Conservation (phyloP, 345 rosid genomes). For the Euphorbia pulcherrima region DNA sequence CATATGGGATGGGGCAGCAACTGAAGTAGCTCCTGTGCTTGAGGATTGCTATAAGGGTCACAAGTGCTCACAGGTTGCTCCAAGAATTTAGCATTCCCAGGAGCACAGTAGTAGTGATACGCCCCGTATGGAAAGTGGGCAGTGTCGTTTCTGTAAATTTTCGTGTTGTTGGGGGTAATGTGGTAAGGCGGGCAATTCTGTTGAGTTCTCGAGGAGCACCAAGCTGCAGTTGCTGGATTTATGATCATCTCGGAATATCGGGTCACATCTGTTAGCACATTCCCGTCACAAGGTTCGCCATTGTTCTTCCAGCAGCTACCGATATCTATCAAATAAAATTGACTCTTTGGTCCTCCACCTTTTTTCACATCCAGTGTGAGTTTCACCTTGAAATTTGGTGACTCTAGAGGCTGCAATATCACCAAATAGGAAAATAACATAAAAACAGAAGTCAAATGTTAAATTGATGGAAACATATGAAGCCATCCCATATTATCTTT, state of each 20-base stretch:
- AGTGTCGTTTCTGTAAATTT: conserved; percentile 27
- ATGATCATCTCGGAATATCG: conserved; percentile 35
- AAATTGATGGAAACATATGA: not conserved
- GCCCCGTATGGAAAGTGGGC: conserved; percentile 31
- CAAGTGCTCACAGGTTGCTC: conserved; percentile 28
- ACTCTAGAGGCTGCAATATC: conserved; percentile 49
- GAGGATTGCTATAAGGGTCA: conserved; percentile 37
- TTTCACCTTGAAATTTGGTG: conserved; percentile 32
- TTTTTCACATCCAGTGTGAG: conserved; percentile 29
- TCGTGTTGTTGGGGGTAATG: conserved; percentile 28
- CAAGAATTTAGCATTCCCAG: conserved; percentile 26
- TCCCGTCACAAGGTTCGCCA: conserved; percentile 29
- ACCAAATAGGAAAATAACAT: not conserved
- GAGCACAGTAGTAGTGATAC: conserved; percentile 32
- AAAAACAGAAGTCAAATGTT: not conserved
- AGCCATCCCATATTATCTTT: not conserved
- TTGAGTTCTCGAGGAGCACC: conserved; percentile 20
- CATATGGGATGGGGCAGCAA: conserved; percentile 35
- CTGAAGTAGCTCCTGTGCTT: conserved; percentile 34
- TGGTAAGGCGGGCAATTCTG: conserved; percentile 30
- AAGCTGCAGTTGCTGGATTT: conserved; percentile 28
- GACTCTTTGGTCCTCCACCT: conserved; percentile 35
- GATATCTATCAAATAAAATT: conserved; percentile 34
- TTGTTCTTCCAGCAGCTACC: conserved; percentile 40
- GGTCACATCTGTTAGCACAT: conserved; percentile 31